Evolutionary conservation across 768 basidiomycete genomes (phyloP), one percentile per base, ranked within the genome.

Genomic region (Amylocystis lapponica): DNA sequence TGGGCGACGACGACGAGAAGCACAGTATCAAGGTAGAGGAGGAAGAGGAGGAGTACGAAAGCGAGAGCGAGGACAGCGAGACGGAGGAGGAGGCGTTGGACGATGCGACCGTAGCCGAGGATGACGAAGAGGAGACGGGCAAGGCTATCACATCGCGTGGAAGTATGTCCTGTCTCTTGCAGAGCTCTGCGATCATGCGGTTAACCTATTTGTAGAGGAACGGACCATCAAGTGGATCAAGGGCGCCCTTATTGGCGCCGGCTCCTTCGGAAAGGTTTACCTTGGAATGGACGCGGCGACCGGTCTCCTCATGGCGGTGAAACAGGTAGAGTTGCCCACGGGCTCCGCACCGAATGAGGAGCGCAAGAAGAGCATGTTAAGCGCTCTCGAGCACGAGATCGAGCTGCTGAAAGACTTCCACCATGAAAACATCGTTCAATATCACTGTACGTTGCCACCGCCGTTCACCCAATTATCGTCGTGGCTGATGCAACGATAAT

Each of bases 401-500:
- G 91, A 90, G 66, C 72, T 97, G 3, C 70, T 97, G 49, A 91
- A 93, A 60, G 87, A 92, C 45, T 68, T 96, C 39, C 87, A 95
- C 51, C 93, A 97, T 59, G 83, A 83, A 46, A 95, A 98, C 58
- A 98, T 99, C 47, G 96, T 99, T 19, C 95, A 97, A 67, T 99
- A 99, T 56, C 84, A 95, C 43, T 91, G 94, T 96, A 54, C 46
- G 88, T 70, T 14, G n/a, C n/a, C 14, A 10, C 27, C 33, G 27
- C 30, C 20, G 26, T 23, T 50, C 35, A 31, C 31, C 43, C 26
- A 31, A 8, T 13, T 17, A 7, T 27, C 19, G 46, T 29, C 19
- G 12, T 19, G 7, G 25, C 41, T 46, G 30, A 41, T 39, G 25
- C 23, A 17, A 46, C 22, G 19, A 4, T 27, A 9, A 7, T 54